These are phyloP conservation scores for Fusarium sp. DNA, from an alignment of 2,329 filamentous ascomycete genomes.

Conservation along the genomic window DNA sequence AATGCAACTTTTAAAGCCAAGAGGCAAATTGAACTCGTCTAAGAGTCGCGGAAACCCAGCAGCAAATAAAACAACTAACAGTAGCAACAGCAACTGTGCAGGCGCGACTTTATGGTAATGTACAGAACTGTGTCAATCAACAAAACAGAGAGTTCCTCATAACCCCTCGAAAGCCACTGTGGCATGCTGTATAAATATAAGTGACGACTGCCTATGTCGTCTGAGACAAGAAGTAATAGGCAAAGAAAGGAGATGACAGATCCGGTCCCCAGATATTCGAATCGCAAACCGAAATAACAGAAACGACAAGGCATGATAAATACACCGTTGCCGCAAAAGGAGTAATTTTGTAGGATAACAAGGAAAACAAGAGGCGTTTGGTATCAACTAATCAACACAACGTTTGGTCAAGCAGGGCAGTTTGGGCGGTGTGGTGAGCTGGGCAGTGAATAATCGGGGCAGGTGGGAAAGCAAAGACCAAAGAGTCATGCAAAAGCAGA, in stretches of 20 bases:
- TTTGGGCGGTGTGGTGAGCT: constrained; percentile 24
- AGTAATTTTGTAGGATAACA: constrained; percentile 38
- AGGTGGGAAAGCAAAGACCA: constrained; percentile 36
- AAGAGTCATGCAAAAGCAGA: constrained; percentile 53
- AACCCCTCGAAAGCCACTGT: constrained; percentile 53
- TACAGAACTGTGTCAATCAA: constrained; percentile 62
- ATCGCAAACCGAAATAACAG: constrained; percentile 26
- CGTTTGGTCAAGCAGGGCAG: constrained; percentile 44
- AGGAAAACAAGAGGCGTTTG: constrained; percentile 45
- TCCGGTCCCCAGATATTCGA: constrained; percentile 42
- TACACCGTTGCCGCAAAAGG: constrained; percentile 42
- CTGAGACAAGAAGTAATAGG: constrained; percentile 36
- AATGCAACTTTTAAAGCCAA: constrained; percentile 50
- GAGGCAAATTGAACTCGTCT: constrained; percentile 53
- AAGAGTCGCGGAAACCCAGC: constrained; percentile 51
- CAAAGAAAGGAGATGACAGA: constrained; percentile 46
- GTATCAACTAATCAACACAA: constrained; percentile 56
- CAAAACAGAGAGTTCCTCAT: constrained; percentile 51
- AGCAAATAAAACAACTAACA: constrained; percentile 51
- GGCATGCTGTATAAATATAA: constrained; percentile 48
- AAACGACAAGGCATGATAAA: constrained; percentile 34
- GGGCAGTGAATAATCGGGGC: constrained; percentile 34
- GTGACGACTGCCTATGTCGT: constrained; percentile 46
- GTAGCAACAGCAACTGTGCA: constrained; percentile 56
- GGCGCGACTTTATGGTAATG: constrained; percentile 64